Evolutionary conservation across 805 yeast genomes (phyloP).

Genomic region (Diddensiella transvaalensis): DNA sequence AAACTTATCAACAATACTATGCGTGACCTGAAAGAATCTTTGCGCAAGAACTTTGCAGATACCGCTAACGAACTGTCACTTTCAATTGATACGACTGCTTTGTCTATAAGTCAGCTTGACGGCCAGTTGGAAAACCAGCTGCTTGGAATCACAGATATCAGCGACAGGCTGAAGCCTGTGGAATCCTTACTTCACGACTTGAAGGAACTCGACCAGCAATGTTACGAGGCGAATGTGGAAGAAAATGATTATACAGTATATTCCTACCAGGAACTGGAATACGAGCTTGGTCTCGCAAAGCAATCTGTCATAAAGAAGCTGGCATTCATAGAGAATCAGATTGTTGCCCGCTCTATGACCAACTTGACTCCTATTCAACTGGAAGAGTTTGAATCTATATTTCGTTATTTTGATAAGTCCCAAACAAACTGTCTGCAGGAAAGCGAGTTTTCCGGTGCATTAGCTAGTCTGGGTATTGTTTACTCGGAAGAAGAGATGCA

Average conservation of each 20-base stretch:
- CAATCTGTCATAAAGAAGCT: constrained; percentile 39
- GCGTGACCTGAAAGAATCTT: constrained; percentile 33
- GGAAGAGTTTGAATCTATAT: constrained; percentile 44
- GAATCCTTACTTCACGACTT: constrained; percentile 31
- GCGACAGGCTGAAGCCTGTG: constrained; percentile 37
- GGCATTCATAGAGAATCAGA: constrained; percentile 42
- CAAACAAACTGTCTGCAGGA: constrained; percentile 38
- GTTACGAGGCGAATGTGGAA: constrained; percentile 36
- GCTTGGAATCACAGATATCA: constrained; percentile 33
- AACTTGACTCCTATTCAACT: constrained; percentile 37
- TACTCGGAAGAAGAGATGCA: constrained; percentile 35
- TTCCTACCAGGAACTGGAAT: constrained; percentile 38
- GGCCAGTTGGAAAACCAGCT: constrained; percentile 40
- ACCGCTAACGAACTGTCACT: constrained; percentile 33
- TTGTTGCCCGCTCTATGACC: constrained; percentile 35
- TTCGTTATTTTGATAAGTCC: constrained; percentile 40
- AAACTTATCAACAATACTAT: constrained; percentile 32
- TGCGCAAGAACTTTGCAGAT: constrained; percentile 33
- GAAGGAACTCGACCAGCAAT: constrained; percentile 26
- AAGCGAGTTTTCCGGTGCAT: constrained; percentile 42
- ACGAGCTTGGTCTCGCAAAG: constrained; percentile 37
- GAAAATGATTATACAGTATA: constrained; percentile 38
- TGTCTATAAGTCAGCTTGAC: constrained; percentile 29
- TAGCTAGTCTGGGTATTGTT: constrained; percentile 41
- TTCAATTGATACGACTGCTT: constrained; percentile 28